Evolutionary conservation across 352 stramenopile genomes (phyloP).

Genomic region (Globisporangium solare): DNA sequence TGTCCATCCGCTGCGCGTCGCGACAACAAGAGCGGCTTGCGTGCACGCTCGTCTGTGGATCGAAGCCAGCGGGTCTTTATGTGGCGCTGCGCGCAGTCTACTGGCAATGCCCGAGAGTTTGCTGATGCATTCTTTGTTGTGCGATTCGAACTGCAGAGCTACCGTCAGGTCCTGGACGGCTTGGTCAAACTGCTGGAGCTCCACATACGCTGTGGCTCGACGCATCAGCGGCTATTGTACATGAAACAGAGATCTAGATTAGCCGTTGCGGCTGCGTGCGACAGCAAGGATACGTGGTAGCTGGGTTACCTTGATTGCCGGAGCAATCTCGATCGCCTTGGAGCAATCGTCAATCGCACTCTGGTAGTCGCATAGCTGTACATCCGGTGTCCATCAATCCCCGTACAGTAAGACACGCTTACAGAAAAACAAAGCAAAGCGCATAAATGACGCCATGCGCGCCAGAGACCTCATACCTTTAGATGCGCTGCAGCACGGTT

Average conservation of each 20-base stretch:
- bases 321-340: constrained; percentile 31
- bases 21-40: constrained; percentile 26
- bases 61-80: too few species aligned
- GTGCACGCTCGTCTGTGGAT: constrained; percentile 15
- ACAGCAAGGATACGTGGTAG: too few species aligned
- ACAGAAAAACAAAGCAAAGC: neutral
- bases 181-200: constrained; percentile 14
- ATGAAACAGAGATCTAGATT: neutral
- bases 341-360: constrained; percentile 41
- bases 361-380: constrained; percentile 34
- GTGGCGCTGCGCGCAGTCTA: neutral
- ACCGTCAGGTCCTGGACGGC: constrained; percentile 40
- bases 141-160: constrained; percentile 40
- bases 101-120: constrained; percentile 30
- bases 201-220: constrained; percentile 38
- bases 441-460: neutral
- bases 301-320: constrained; percentile 52
- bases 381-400: neutral
- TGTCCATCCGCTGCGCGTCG: constrained; percentile 42
- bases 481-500: constrained; percentile 63
- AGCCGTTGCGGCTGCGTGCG: neutral
- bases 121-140: constrained; percentile 45
- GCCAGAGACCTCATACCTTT: constrained; percentile 26
- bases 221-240: constrained; percentile 45
- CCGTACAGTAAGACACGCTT: neutral